phyloP scores from a whole-genome alignment of 2,329 filamentous ascomycete genomes.

The Trichoderma aggressivum region DNA sequence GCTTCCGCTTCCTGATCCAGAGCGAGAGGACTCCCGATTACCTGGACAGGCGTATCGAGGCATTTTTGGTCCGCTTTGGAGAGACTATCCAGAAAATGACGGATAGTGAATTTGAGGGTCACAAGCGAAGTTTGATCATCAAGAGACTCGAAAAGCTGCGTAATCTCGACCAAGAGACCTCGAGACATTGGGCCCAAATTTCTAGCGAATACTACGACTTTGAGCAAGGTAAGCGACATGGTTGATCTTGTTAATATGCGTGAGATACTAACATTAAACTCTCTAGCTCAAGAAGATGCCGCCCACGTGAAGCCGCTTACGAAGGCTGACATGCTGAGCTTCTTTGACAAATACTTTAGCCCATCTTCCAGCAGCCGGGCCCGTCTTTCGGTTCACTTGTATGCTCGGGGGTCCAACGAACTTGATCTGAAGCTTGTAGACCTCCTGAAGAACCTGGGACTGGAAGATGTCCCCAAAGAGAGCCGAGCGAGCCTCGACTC shows the following conservation, averaged over 20 bases:
- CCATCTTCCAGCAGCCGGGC: slow-evolving; percentile 69
- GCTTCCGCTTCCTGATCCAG: slow-evolving; percentile 88
- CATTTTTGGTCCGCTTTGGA: slow-evolving; percentile 69
- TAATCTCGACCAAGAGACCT: slow-evolving; percentile 82
- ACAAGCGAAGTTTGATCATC: slow-evolving; percentile 85
- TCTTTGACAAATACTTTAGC: slow-evolving; percentile 72
- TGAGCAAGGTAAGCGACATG: slow-evolving; percentile 62
- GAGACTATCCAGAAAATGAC: slow-evolving; percentile 70
- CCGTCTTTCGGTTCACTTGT: slow-evolving; percentile 81
- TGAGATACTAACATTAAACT: not conserved
- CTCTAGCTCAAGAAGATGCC: slow-evolving; percentile 69
- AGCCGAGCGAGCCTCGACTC: slow-evolving; percentile 48
- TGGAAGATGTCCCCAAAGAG: slow-evolving; percentile 39
- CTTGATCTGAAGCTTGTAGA: slow-evolving; percentile 46
- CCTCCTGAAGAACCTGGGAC: slow-evolving; percentile 35
- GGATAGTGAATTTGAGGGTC: slow-evolving; percentile 79
- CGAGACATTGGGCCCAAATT: slow-evolving; percentile 81
- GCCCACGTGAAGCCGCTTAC: slow-evolving; percentile 68
- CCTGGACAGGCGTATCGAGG: slow-evolving; percentile 81
- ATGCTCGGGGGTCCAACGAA: slow-evolving; percentile 61
- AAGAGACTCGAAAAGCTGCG: slow-evolving; percentile 88
- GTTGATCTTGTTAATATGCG: not conserved
- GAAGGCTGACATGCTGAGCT: slow-evolving; percentile 75
- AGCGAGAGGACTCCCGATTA: slow-evolving; percentile 83
- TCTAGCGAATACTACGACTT: slow-evolving; percentile 87